Conservation (phyloP, 371 early-diverging fungal species). For the Zopfochytrium polystomum region DNA sequence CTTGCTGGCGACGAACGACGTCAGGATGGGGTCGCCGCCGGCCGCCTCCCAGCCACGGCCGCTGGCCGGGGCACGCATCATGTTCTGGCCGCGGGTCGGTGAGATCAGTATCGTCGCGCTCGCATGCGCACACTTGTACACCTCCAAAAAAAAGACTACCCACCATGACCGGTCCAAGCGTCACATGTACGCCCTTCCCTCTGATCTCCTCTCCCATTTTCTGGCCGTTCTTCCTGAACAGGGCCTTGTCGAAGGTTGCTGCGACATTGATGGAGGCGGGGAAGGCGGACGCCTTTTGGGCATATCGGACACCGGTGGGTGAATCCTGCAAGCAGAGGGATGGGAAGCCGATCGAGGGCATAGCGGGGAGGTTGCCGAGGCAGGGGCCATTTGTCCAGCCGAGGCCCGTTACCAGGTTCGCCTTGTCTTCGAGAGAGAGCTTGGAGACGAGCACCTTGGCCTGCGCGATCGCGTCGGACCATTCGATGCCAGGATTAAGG, state of each 20-base stretch:
- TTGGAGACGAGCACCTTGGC: neutral
- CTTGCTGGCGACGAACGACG: slow-evolving; percentile 19
- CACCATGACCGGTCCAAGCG: slow-evolving; percentile 56
- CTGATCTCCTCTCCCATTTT: slow-evolving; percentile 54
- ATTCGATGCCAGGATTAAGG: too few relatives aligned
- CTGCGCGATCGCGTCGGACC: neutral
- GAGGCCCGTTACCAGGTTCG: slow-evolving; percentile 48
- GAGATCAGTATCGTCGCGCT: too few relatives aligned
- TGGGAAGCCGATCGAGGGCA: slow-evolving; percentile 49
- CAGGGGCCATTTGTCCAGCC: slow-evolving; percentile 38
- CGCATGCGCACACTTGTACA: too few relatives aligned
- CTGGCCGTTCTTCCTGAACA: slow-evolving; percentile 46
- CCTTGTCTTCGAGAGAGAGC: slow-evolving; percentile 14
- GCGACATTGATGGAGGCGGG: slow-evolving; percentile 57
- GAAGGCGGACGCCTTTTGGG: slow-evolving; percentile 46
- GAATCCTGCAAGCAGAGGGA: slow-evolving; percentile 60
- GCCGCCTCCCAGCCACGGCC: slow-evolving; percentile 61
- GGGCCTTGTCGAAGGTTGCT: slow-evolving; percentile 52
- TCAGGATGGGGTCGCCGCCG: slow-evolving; percentile 58
- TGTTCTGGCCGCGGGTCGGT: too few relatives aligned
- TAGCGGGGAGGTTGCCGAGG: slow-evolving; percentile 51
- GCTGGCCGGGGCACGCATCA: slow-evolving; percentile 48
- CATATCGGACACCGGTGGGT: slow-evolving; percentile 52
- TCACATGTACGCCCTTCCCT: slow-evolving; percentile 48
- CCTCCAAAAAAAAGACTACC: too few relatives aligned